Percentiles rank a stretch among this genome's conserved stretches.
Conservation (phyloP, 495 filamentous ascomycete species). For the Trichoderma asperelloides region DNA sequence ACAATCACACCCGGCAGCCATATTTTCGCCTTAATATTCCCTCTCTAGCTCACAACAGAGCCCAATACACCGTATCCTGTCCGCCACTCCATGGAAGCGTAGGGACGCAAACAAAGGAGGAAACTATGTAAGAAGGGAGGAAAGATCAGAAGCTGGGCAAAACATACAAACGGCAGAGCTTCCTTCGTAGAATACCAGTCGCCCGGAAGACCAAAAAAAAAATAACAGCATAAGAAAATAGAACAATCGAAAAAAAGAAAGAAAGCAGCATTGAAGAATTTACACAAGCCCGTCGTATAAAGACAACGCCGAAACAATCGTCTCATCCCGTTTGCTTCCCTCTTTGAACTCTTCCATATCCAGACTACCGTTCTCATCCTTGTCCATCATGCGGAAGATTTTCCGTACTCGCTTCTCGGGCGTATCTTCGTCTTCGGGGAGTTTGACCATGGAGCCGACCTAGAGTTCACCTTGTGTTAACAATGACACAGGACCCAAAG, state of each 20-base stretch:
- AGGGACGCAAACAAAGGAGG: not conserved
- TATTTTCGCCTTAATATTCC: not conserved
- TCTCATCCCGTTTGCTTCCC: conserved; percentile 95
- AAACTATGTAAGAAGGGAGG: not conserved
- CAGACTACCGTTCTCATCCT: conserved; percentile 91
- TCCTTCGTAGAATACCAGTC: not conserved
- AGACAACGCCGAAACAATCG: conserved; percentile 95
- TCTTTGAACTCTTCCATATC: conserved; percentile 98
- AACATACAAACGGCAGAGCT: not conserved
- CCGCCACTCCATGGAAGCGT: not conserved
- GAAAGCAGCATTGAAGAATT: not conserved
- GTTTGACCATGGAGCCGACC: conserved; percentile 98
- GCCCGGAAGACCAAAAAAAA: not conserved
- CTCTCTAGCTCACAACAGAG: not conserved
- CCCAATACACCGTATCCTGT: not conserved
- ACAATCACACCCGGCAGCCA: not conserved
- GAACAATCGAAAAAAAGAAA: not conserved
- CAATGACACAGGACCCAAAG: not conserved
- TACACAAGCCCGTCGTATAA: conserved; percentile 92
- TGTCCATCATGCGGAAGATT: conserved; percentile 99
- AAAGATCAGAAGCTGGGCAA: not conserved
- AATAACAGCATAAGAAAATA: not conserved
- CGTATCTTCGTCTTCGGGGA: conserved; percentile 97
- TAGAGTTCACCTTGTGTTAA: conserved; percentile 21
- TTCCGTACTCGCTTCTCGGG: conserved; percentile 96